Evolutionary conservation across 2,329 filamentous ascomycete species (phyloP), one percentile per base, ranked within the genome.

Genomic region (Cryphonectria parasitica): DNA sequence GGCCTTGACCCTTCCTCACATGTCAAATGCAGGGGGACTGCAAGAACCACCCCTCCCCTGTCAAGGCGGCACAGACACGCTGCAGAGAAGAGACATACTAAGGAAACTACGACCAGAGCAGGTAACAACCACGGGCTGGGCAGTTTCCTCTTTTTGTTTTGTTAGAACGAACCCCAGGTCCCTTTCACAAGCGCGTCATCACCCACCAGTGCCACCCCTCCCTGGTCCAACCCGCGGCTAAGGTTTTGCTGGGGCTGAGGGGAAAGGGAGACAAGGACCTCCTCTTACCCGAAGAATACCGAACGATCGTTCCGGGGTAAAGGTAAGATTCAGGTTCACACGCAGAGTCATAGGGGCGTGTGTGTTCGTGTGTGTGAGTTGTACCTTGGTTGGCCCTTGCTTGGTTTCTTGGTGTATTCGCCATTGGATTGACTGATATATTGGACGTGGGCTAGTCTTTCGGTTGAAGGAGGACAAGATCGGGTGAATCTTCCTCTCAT

Each of bases 171-270:
- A 22, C 54, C 76, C 75, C 76, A 73, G 75, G 76, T 75, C 76
- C 75, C 75, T 77, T 77, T 77, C 76, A 77, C 76, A 75, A 76
- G 76, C 76, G 66, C 61, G 63, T 67, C 54, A 56, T 70, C 64
- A 63, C 45, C 10, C 45, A n/a, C 19, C 45, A 49, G 19, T 45
- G 43, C 45, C 45, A 49, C 45, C 19, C 43, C 43, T 19, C 45
- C 45, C 45, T n/a, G 45, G 7, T n/a, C 45, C 45, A 7, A 49
- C 19, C 45, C 45, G n/a, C 62, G 64, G 45, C 64, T 56, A 65
- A 67, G 49, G 45, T 10, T n/a, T 49, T 19, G 7, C 45, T 60
- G 52, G 65, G 60, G 52, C 52, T 69, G 69, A 64, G 64, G 52
- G 31, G 63, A 72, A 58, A 61, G 65, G 52, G 45, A 49, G 36